phyloP scores from a whole-genome alignment of 768 basidiomycete species.

The Coprinellus micaceus region DNA sequence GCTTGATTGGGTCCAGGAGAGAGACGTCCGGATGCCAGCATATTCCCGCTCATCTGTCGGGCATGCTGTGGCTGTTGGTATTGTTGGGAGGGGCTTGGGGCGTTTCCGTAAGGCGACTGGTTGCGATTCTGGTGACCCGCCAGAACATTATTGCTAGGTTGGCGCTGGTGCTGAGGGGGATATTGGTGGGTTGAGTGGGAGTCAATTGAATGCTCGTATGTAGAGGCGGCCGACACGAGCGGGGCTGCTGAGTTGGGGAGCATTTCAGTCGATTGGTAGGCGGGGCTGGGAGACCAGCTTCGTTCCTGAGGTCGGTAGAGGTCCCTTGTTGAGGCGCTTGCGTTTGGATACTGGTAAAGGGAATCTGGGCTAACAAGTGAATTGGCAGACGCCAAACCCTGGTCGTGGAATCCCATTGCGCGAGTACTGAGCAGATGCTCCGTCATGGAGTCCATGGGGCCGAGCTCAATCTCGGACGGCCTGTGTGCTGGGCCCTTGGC shows the following conservation, averaged over 20 bases:
- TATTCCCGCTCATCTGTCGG: neutral
- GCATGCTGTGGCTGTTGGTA: neutral
- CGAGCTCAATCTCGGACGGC: constrained; percentile 48
- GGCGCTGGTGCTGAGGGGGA: constrained; percentile 12
- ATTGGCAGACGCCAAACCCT: constrained; percentile 35
- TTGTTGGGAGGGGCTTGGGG: neutral
- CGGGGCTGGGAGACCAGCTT: constrained; percentile 35
- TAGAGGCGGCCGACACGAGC: constrained; percentile 1
- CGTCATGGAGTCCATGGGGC: constrained; percentile 53
- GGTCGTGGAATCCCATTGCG: constrained; percentile 31
- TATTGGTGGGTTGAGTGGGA: constrained; percentile 8
- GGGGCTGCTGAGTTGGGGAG: constrained; percentile 13
- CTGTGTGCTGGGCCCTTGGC: constrained; percentile 36
- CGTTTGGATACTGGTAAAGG: constrained; percentile 34
- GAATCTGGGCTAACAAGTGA: constrained; percentile 40
- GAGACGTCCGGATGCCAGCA: neutral
- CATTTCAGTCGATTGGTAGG: constrained; percentile 21
- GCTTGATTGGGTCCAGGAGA: constrained; percentile 1
- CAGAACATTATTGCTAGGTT: constrained; percentile 9
- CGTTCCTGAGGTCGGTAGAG: constrained; percentile 55
- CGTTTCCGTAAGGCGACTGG: neutral
- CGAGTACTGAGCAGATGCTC: constrained; percentile 54
- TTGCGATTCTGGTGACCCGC: constrained; percentile 2
- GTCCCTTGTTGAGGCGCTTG: constrained; percentile 53
- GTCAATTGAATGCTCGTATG: constrained; percentile 8